Base-by-base conservation (phyloP, 106 monocot species). In the Alisma plantagoaquatica region DNA sequence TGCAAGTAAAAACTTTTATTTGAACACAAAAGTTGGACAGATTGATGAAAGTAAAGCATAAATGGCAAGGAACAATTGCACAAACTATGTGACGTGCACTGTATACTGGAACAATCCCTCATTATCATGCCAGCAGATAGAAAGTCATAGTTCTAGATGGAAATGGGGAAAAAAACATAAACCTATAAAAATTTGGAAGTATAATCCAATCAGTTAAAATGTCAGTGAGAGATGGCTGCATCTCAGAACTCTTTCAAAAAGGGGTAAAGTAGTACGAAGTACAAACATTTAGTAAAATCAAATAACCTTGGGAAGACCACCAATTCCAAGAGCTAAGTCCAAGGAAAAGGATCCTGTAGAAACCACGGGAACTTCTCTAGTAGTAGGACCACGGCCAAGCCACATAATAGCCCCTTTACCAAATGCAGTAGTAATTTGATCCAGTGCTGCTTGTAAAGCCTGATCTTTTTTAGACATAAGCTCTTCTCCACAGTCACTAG, bases 391-490 rank as follows among this genome's bases (percentile, higher is more conserved):
- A 27, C 82, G 96, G 49, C 96, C 96, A 65, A 98, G 89, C 96
- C 96, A 98, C 96, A 98, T 98, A 51, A 98, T 89, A 50, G 96
- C 63, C 12, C 96, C 96, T 41, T 98, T 89, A 22, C 96, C 96
- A 71, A 98, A 98, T 53, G 96, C 67, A 66, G 68, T 31, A 52
- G 70, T 83, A 41, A 98, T 98, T 45, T 89, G 89, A 72, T 98
- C 96, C 47, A 98, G 55, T 11, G 96, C 96, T 61, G 84, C 74
- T 43, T 89, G 77, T 46, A 98, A 41, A 60, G 96, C 96, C 29
- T 78, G 49, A 41, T 98, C 96, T 64, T 78, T 89, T 60, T 81
- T 85, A 14, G 89, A 98, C 49, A 85, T 11, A 62, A 29, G 62
- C 27, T 98, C 85, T 29, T 82, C 89, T 26, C 78, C 73, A 54